Base-by-base conservation (phyloP, 768 basidiomycete genomes). In the Rubroboletus pulcherrimus region DNA sequence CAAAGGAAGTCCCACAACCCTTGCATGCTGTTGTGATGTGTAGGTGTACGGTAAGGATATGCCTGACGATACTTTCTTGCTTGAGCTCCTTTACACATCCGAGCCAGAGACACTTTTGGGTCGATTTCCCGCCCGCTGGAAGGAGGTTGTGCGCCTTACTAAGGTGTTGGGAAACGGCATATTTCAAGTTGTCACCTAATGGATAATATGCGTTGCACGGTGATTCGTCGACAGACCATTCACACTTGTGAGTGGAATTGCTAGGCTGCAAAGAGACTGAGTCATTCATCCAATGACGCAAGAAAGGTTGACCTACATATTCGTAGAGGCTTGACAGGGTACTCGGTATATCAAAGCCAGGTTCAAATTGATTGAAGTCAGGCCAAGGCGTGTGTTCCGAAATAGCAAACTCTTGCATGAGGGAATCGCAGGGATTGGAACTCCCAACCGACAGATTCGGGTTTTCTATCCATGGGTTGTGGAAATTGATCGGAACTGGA, bases 1-100 rank as follows among this genome's bases (percentile, higher is more conserved):
- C 67, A 54, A 71, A 69, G 8, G 42, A 42, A 2, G 63, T 54
- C 8, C 67, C 65, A 21, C 69, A 69, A 19, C 3, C 41, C 21
- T 33, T 2, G 40, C 69, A 71, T 0, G 8, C 15, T 19, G 55
- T 31, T 0, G 30, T 55, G 19, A 60, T 21, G 11, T 33, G 63
- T 3, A 71, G 24, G 30, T 69, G 67, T 0, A 71, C 65, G 0
- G 60, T 53, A 0, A 67, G 42, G 3, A 71, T 45, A 14, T 71
- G 68, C 6, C 69, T 45, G 5, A 45, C 53, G 6, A 71, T 52
- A 12, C 69, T 69, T 31, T 69, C 68, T 29, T 44, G 56, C 12
- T 70, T 70, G 45, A 70, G 61, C 19, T 37, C 7, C 44, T 58
- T 71, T 8, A 2, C 3, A 15, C 68, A 70, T n/a, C 58, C 53